These are phyloP conservation scores for Xanthoconium stramineum DNA, from an alignment of 768 basidiomycete genomes.

Conservation along the genomic window DNA sequence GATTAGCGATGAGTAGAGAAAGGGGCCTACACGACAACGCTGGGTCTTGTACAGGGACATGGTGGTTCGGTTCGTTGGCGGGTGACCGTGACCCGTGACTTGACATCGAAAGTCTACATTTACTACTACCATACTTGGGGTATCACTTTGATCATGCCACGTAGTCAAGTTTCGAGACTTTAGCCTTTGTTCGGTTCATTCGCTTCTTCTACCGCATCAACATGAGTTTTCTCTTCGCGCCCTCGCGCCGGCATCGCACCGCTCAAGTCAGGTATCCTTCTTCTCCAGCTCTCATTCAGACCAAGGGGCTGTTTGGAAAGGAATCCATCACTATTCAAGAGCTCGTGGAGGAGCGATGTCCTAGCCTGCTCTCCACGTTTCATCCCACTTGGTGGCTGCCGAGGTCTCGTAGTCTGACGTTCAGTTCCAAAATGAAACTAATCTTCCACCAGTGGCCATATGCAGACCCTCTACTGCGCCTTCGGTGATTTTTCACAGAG, in stretches of 20 bases:
- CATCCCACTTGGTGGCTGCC: conserved; percentile 34
- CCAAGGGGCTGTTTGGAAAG: conserved; percentile 8
- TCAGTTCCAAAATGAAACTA: conserved; percentile 6
- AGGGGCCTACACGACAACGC: conserved; percentile 43
- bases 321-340: conserved; percentile 25
- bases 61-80: conserved; percentile 1
- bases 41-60: conserved; percentile 43
- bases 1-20: conserved; percentile 4
- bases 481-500: conserved; percentile 30
- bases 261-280: conserved; percentile 22
- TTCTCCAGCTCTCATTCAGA: conserved; percentile 18
- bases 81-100: conserved; percentile 25
- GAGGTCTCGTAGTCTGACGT: conserved; percentile 17
- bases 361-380: conserved; percentile 27
- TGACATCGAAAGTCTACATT: not conserved
- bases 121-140: too few relatives aligned
- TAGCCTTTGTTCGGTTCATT: not conserved
- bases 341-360: conserved; percentile 31
- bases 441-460: conserved; percentile 27
- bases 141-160: not conserved
- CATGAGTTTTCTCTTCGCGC: conserved; percentile 24
- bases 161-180: conserved; percentile 8
- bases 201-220: not conserved
- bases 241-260: conserved; percentile 11
- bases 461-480: conserved; percentile 32